A percentile compares a stretch with the other conserved stretches of the same genome.
Conservation (phyloP, 2,329 filamentous ascomycete species). For the Byssothecium circinans region DNA sequence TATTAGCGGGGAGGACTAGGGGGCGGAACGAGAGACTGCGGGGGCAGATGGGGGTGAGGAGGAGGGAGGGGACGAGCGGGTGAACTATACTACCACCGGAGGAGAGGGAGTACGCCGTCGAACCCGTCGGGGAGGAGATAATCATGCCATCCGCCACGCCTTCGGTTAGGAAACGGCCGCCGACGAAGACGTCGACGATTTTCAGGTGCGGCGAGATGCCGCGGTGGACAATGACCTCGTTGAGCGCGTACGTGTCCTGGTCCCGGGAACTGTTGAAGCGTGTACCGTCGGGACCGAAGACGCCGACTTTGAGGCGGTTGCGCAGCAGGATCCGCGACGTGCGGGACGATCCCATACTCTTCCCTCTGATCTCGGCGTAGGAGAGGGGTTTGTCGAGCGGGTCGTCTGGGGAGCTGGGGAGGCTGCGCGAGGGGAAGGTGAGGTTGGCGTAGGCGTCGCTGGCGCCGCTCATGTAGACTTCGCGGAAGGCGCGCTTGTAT, state of each 20-base stretch:
- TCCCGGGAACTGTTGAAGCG: slow-evolving; percentile 37
- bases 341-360: slow-evolving; percentile 74
- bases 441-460: slow-evolving; percentile 55
- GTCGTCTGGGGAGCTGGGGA: slow-evolving; percentile 65
- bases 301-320: slow-evolving; percentile 81
- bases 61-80: slow-evolving; percentile 81
- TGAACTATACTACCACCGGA: slow-evolving; percentile 93
- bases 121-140: slow-evolving; percentile 89
- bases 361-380: slow-evolving; percentile 77
- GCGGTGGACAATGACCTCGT: slow-evolving; percentile 91
- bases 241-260: slow-evolving; percentile 72
- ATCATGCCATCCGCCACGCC: slow-evolving; percentile 95
- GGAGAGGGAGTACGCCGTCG: slow-evolving; percentile 92
- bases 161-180: slow-evolving; percentile 86
- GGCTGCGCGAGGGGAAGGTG: slow-evolving; percentile 65
- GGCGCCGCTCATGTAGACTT: slow-evolving; percentile 84
- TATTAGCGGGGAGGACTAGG: slow-evolving; percentile 83
- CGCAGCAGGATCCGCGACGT: slow-evolving; percentile 81
- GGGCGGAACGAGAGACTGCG: slow-evolving; percentile 90
- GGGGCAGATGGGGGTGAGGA: slow-evolving; percentile 92
- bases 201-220: slow-evolving; percentile 88
- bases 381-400: slow-evolving; percentile 31
- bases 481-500: slow-evolving; percentile 86
- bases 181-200: slow-evolving; percentile 88
- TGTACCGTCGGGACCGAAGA: slow-evolving; percentile 72